Conservation (phyloP, 2,329 filamentous ascomycete genomes). For the Ophiostoma novo-ulmi region DNA sequence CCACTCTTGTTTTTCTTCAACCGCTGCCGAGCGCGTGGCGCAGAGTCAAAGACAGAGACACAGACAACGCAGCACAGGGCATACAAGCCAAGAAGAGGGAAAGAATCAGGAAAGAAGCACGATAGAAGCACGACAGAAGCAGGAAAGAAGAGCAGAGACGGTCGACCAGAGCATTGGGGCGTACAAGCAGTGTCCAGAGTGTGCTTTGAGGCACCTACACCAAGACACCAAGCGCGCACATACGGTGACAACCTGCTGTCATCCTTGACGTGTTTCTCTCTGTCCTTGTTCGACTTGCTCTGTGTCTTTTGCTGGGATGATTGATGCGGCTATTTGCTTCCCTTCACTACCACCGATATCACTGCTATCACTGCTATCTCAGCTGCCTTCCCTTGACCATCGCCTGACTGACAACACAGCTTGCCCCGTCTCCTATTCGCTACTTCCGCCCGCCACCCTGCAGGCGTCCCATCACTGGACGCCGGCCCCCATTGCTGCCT, state of each 20-base stretch:
- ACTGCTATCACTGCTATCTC: background rate
- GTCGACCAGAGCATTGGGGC: too few species aligned
- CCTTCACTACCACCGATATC: background rate
- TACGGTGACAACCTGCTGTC: constrained; percentile 12
- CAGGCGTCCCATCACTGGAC: background rate
- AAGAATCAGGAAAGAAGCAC: background rate
- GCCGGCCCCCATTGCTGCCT: background rate
- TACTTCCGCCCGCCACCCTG: background rate
- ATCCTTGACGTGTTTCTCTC: constrained; percentile 11
- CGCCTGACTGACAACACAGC: constrained; percentile 14
- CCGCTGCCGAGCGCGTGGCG: constrained; percentile 16
- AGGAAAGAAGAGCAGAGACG: background rate
- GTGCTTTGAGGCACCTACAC: background rate
- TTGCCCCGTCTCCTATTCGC: constrained; percentile 6
- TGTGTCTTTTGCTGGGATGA: background rate
- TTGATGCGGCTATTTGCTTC: background rate
- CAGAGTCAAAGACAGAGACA: constrained; percentile 16
- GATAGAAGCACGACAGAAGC: background rate
- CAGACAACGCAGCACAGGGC: constrained; percentile 3
- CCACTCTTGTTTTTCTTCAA: background rate
- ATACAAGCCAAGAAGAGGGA: background rate
- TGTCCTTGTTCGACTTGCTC: background rate
- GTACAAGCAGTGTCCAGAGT: background rate
- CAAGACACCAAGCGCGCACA: constrained; percentile 10
- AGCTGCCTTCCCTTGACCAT: background rate